Evolutionary conservation across 164 flowering plant species (phyloP), one percentile per base, ranked within the genome.

Genomic region (Santalum album): DNA sequence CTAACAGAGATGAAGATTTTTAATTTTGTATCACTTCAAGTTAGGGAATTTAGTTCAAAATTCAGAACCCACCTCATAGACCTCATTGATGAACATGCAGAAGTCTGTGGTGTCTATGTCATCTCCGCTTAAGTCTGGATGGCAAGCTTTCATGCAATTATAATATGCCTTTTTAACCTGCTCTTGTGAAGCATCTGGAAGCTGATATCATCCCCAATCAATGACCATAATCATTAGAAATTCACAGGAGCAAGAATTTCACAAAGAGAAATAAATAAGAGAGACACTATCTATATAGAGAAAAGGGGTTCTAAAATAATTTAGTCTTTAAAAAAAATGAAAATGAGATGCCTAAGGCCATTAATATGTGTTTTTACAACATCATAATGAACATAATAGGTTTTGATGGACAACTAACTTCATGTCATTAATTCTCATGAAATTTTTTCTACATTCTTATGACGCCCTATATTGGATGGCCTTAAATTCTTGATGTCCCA

Each of bases 61-160:
- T 43, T 20, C 16, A 52, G 42, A 56, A 64, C 84, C 44, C 68
- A 86, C 96, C 87, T 22, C 76, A 62, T 91, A 91, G 44, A 91
- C 78, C 16, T 91, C 96, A 60, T 91, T 91, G 60, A 91, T 82
- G 72, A 91, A 91, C 82, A 81, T 87, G 76, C 98, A 91, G 68
- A 91, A 91, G 58, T 91, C 84, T 18, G 81, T 87, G 2, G 82
- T 82, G 46, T 91, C 95, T 14, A 76, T 77, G 73, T 91, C 86
- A 71, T 87, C 49, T 25, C 98, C 96, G 54, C 95, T 91, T 74
- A 91, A 70, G 61, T 91, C 98, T 15, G 98, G 98, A 77, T 91
- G 98, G 60, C 96, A 91, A 38, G 82, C 69, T 73, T 91, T 91
- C 98, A 91, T 91, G 70, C 98, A 91, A 63, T 70, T 84, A 53